phyloP scores from a whole-genome alignment of 2,329 filamentous ascomycete genomes.

The Cyphellophora attinorum region DNA sequence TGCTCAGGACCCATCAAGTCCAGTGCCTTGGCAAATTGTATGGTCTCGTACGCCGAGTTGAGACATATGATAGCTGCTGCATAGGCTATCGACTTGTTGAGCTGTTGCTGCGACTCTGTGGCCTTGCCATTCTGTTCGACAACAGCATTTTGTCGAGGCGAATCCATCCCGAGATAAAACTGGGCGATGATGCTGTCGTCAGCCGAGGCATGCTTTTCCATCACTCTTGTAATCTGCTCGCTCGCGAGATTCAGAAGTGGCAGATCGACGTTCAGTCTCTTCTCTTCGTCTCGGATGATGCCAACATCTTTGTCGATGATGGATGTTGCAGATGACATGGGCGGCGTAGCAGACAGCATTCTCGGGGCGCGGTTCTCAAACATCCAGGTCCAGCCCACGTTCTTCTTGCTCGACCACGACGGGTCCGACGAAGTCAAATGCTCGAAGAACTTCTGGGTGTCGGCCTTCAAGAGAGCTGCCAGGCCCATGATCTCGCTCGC shows the following conservation, averaged over 20 bases:
- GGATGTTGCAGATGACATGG: constrained; percentile 48
- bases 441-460: constrained; percentile 33
- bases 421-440: constrained; percentile 23
- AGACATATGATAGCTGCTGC: constrained; percentile 15
- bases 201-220: constrained; percentile 15
- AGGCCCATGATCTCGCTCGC: constrained; percentile 53
- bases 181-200: constrained; percentile 18
- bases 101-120: constrained; percentile 4
- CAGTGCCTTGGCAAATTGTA: constrained; percentile 15
- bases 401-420: constrained; percentile 21
- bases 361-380: constrained; percentile 49
- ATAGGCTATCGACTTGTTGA: constrained; percentile 10
- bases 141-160: constrained; percentile 8
- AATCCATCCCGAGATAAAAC: constrained; percentile 16
- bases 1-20: constrained; percentile 11
- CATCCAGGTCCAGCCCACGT: constrained; percentile 50
- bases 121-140: constrained; percentile 11
- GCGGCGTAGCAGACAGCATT: constrained; percentile 45
- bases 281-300: constrained; percentile 18
- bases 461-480: constrained; percentile 46
- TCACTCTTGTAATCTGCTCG: constrained; percentile 12
- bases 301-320: constrained; percentile 51
- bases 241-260: constrained; percentile 16
- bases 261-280: constrained; percentile 12
- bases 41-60: constrained; percentile 15